phyloP scores from a whole-genome alignment of 2,329 filamentous ascomycete genomes.

The Phyllosticta citriasiana region DNA sequence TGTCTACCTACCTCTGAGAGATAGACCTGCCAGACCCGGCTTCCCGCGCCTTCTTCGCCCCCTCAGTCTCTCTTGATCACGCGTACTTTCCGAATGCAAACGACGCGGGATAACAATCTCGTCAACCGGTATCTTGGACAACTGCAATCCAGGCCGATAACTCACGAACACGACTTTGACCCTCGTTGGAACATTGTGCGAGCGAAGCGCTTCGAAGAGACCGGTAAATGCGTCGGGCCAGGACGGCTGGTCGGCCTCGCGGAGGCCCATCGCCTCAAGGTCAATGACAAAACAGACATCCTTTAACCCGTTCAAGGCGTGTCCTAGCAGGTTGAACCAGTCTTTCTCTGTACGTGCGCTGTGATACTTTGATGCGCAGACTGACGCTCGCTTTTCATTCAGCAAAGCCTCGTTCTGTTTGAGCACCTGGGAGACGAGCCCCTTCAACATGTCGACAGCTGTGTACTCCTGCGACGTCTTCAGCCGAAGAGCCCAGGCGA shows the following conservation, averaged over 20 bases:
- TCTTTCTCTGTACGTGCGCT: background rate
- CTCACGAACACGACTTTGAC: background rate
- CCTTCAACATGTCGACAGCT: background rate
- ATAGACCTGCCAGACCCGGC: background rate
- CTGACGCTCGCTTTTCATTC: background rate
- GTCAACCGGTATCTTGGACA: conserved; percentile 17
- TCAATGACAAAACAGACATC: conserved; percentile 3
- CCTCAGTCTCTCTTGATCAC: background rate
- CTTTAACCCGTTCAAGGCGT: background rate
- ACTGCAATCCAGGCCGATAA: background rate
- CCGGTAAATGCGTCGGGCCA: background rate
- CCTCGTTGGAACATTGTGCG: background rate
- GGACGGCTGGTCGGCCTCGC: background rate
- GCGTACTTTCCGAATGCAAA: background rate
- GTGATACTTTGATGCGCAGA: conserved; percentile 4
- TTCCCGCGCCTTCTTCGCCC: background rate
- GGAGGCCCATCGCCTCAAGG: background rate
- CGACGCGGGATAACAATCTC: background rate
- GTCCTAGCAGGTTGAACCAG: conserved; percentile 6
- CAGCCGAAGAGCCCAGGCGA: conserved; percentile 1
- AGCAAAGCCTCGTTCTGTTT: conserved; percentile 2
- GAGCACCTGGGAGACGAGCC: conserved; percentile 5
- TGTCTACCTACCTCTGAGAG: background rate
- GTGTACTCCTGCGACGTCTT: background rate
- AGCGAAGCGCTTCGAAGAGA: background rate